These are phyloP conservation scores for Populus pruinosa DNA, from an alignment of 345 rosid genomes.

Conservation along the genomic window DNA sequence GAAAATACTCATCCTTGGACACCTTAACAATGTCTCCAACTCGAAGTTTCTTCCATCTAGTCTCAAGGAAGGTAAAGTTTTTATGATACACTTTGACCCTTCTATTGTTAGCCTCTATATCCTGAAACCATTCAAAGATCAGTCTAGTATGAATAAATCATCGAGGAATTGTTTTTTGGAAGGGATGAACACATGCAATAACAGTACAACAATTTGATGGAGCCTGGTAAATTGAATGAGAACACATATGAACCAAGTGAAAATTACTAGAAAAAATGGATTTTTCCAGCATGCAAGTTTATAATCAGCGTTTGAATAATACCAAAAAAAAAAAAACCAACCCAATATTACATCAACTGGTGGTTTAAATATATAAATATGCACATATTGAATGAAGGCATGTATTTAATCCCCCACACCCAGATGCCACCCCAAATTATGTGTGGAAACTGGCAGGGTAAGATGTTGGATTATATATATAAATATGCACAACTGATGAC, in stretches of 20 bases:
- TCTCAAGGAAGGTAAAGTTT: conserved; percentile 33
- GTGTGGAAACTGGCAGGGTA: background rate
- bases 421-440: background rate
- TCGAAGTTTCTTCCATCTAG: conserved; percentile 64
- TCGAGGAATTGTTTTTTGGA: background rate
- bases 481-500: too few species aligned
- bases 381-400: background rate
- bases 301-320: too few species aligned
- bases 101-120: conserved; percentile 81
- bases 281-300: background rate
- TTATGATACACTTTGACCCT: conserved; percentile 43
- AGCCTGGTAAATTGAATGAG: background rate
- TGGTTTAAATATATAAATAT: too few species aligned
- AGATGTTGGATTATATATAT: too few species aligned
- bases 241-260: background rate
- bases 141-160: background rate
- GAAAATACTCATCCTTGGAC: conserved; percentile 67
- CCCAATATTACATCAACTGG: background rate
- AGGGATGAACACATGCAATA: background rate
- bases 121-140: conserved; percentile 45
- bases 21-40: conserved; percentile 85
- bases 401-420: too few species aligned
- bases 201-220: background rate
- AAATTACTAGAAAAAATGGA: background rate
- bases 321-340: background rate